Conservation (phyloP, 2,329 filamentous ascomycete genomes). For the Emmonsia crescens region DNA sequence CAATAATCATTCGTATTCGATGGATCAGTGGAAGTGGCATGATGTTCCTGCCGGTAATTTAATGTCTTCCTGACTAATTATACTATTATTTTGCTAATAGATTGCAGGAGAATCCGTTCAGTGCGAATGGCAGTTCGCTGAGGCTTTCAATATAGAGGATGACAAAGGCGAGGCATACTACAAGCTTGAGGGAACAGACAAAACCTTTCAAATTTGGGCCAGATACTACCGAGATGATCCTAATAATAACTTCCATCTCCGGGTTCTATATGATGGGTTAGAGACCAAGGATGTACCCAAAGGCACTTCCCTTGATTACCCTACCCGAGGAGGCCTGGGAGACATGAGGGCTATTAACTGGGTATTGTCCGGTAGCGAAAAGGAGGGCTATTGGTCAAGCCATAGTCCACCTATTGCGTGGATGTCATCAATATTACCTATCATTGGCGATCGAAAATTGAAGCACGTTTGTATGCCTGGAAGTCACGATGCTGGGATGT, state of each 20-base stretch:
- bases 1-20: conserved; percentile 25
- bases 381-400: conserved; percentile 26
- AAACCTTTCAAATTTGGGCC: conserved; percentile 6
- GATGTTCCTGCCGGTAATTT: conserved; percentile 20
- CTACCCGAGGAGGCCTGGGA: background rate
- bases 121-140: conserved; percentile 12
- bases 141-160: background rate
- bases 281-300: conserved; percentile 6
- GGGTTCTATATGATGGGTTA: conserved; percentile 15
- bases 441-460: conserved; percentile 31
- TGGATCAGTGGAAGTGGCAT: conserved; percentile 30
- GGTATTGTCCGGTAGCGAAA: conserved; percentile 28
- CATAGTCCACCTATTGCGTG: conserved; percentile 24
- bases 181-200: conserved; percentile 2
- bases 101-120: conserved; percentile 5
- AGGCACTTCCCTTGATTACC: background rate
- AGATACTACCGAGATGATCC: background rate
- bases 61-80: conserved; percentile 13
- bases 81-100: conserved; percentile 14
- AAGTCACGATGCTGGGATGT: conserved; percentile 42
- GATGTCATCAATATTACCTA: conserved; percentile 32
- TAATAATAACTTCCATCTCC: background rate
- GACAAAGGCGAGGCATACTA: conserved; percentile 5
- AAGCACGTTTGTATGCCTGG: conserved; percentile 40
- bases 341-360: conserved; percentile 20